Conservation (phyloP, 352 stramenopile species). For the Pilasporangium apinafurcum region DNA sequence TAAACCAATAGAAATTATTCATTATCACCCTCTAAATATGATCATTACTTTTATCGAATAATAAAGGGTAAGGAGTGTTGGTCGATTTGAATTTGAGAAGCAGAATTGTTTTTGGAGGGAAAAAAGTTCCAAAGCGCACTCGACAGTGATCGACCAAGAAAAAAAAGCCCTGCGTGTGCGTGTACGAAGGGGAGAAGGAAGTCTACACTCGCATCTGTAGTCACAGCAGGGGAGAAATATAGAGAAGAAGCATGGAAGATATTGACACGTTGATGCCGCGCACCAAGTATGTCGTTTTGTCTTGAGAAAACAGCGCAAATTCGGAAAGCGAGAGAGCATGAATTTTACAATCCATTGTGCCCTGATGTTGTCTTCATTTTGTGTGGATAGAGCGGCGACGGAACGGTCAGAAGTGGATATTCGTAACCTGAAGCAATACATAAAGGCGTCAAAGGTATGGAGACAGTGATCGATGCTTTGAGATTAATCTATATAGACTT, state of each 20-base stretch:
- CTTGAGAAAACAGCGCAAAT: neutral
- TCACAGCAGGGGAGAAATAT: no score
- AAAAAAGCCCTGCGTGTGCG: no score
- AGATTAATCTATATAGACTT: neutral
- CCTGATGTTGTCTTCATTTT: neutral
- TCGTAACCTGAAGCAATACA: constrained; percentile 54
- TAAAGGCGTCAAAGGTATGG: constrained; percentile 30
- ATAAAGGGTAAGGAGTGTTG: no score
- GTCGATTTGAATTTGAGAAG: no score
- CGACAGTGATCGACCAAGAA: no score
- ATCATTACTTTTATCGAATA: no score
- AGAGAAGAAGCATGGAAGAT: constrained; percentile 45
- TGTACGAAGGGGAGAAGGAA: no score
- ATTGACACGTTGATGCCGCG: constrained; percentile 67
- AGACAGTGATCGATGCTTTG: neutral
- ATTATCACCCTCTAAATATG: no score
- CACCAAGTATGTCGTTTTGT: constrained; percentile 33
- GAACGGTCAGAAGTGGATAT: constrained; percentile 41
- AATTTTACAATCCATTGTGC: neutral
- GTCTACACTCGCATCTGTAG: no score
- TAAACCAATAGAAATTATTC: no score
- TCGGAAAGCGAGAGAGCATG: neutral
- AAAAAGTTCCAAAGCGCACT: no score
- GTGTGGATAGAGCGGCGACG: constrained; percentile 20
- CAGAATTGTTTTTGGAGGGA: no score